A percentile compares a stretch with the other conserved stretches of the same genome.
Evolutionary conservation across 2,329 filamentous ascomycete species (phyloP).

Genomic region (Mollisia scopiformis): DNA sequence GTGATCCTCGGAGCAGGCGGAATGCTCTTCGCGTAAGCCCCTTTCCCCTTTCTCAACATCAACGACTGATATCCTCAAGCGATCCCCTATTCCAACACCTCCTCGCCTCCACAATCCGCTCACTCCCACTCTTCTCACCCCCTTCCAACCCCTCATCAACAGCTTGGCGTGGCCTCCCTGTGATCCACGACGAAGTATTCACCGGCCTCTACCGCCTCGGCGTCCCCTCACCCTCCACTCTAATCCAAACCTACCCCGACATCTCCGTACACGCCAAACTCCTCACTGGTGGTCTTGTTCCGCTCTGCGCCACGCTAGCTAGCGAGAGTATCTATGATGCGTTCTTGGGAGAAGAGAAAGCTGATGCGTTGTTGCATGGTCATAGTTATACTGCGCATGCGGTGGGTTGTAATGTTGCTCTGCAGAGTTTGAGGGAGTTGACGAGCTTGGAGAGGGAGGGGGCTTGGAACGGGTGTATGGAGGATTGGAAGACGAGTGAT

Average conservation of each 20-base stretch:
- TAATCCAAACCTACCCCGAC: conserved; percentile 70
- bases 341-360: conserved; percentile 74
- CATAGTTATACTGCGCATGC: conserved; percentile 88
- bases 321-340: conserved; percentile 73
- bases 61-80: conserved; percentile 41
- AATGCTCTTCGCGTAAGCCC: conserved; percentile 75
- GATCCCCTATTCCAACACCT: conserved; percentile 81
- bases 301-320: conserved; percentile 75
- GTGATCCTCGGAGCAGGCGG: conserved; percentile 81
- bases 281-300: conserved; percentile 78
- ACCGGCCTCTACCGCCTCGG: conserved; percentile 84
- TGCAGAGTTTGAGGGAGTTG: conserved; percentile 66
- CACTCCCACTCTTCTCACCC: conserved; percentile 39
- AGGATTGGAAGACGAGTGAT: conserved; percentile 43
- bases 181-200: conserved; percentile 88
- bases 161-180: conserved; percentile 74
- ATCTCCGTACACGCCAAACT: conserved; percentile 84
- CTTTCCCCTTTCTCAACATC: background rate
- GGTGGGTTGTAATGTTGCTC: conserved; percentile 77
- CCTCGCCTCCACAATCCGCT: conserved; percentile 70
- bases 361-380: conserved; percentile 78
- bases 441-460: conserved; percentile 56
- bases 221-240: conserved; percentile 68
- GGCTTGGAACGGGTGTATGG: conserved; percentile 58
- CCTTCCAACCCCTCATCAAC: background rate